A percentile compares a stretch with the other conserved stretches of the same genome.
phyloP scores from a whole-genome alignment of 495 filamentous ascomycete species.

The Penicillium riverlandense region DNA sequence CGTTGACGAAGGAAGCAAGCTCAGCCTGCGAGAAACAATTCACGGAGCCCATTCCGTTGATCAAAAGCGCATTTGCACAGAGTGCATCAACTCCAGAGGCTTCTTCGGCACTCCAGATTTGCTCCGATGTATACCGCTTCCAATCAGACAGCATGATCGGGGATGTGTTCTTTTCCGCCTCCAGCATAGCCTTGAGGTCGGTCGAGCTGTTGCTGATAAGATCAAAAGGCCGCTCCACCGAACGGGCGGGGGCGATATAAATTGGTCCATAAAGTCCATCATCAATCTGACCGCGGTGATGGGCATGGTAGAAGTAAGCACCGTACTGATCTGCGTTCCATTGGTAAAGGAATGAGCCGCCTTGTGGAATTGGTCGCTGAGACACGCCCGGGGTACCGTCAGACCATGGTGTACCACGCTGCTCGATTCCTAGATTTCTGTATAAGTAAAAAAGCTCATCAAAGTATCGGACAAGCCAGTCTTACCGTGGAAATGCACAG shows the following conservation, averaged over 20 bases:
- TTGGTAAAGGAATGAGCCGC: conserved; percentile 39
- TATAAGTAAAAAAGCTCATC: background rate
- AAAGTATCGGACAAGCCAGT: background rate
- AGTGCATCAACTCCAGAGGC: conserved; percentile 31
- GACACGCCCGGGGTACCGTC: conserved; percentile 49
- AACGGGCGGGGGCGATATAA: conserved; percentile 28
- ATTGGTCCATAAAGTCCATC: conserved; percentile 51
- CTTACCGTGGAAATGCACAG: conserved; percentile 47
- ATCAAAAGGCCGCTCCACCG: conserved; percentile 34
- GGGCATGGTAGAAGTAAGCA: conserved; percentile 43
- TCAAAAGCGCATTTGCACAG: conserved; percentile 44
- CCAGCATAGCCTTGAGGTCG: conserved; percentile 34
- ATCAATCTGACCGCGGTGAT: conserved; percentile 43
- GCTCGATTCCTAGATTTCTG: conserved; percentile 21
- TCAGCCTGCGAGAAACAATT: conserved; percentile 32
- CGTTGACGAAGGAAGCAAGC: conserved; percentile 27
- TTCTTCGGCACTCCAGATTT: conserved; percentile 32
- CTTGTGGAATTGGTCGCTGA: conserved; percentile 37
- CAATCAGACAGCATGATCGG: conserved; percentile 50
- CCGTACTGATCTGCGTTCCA: conserved; percentile 31
- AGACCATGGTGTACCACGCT: conserved; percentile 39
- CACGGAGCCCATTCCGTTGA: conserved; percentile 50
- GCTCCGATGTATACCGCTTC: conserved; percentile 41
- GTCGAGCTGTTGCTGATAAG: conserved; percentile 33
- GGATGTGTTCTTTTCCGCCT: conserved; percentile 34